Conservation (phyloP, 176 grass and related monocot species). For the Aegilops bicornis region DNA sequence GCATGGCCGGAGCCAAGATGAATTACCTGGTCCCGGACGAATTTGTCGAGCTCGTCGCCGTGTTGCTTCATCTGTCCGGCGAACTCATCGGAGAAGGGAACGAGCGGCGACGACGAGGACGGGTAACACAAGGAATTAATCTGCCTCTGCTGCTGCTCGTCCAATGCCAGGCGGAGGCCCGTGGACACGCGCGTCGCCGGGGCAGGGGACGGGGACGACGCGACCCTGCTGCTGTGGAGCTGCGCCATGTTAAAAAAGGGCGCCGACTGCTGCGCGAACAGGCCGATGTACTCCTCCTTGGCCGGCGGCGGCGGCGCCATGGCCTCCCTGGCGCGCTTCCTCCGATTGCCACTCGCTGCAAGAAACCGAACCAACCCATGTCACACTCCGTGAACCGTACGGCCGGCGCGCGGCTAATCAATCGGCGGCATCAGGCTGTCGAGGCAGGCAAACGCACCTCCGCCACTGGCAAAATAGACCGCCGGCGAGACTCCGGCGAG, state of each 20-base stretch:
- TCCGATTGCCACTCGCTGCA: slow-evolving; percentile 46
- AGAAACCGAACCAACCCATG: slow-evolving; percentile 28
- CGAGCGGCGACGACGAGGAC: slow-evolving; percentile 16
- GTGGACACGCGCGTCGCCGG: slow-evolving; percentile 57
- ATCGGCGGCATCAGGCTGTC: too few relatives aligned
- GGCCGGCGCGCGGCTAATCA: neutral
- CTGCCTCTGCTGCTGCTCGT: slow-evolving; percentile 64
- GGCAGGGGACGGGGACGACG: slow-evolving; percentile 40
- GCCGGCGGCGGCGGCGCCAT: slow-evolving; percentile 26
- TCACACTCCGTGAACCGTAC: slow-evolving; percentile 27
- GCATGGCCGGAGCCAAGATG: neutral
- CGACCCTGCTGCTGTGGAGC: slow-evolving; percentile 38
- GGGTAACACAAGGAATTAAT: slow-evolving; percentile 32
- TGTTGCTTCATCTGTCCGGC: slow-evolving; percentile 58
- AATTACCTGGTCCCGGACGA: slow-evolving; percentile 72
- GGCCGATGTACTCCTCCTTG: slow-evolving; percentile 32
- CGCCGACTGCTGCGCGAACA: slow-evolving; percentile 40
- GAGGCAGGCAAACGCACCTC: slow-evolving; percentile 36
- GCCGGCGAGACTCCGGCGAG: slow-evolving; percentile 33
- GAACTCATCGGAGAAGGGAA: slow-evolving; percentile 56
- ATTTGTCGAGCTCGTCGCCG: slow-evolving; percentile 64
- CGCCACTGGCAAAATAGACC: slow-evolving; percentile 40
- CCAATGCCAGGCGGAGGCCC: slow-evolving; percentile 74
- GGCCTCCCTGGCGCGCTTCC: slow-evolving; percentile 49
- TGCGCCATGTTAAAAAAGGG: slow-evolving; percentile 41